Evolutionary conservation across 768 basidiomycete species (phyloP).

Genomic region (Kwoniella sp.): DNA sequence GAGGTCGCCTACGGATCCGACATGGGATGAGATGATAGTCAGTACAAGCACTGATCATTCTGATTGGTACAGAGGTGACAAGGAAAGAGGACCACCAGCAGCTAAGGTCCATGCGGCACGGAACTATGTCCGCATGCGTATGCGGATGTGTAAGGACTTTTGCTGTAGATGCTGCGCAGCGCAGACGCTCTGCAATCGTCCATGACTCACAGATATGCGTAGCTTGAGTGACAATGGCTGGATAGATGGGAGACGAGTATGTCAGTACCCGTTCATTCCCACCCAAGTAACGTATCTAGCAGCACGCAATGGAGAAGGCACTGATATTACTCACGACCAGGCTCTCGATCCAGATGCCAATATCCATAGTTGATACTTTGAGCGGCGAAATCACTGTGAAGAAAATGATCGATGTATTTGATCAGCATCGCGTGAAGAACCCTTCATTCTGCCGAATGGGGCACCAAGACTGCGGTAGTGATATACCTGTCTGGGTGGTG

Average conservation of each 20-base stretch:
- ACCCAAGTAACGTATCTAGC: too few species aligned
- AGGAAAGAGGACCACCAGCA: not conserved
- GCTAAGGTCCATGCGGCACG: not conserved
- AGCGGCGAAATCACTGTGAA: conserved; percentile 19
- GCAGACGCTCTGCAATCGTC: not conserved
- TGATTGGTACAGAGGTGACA: too few species aligned
- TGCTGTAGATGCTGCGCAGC: not conserved
- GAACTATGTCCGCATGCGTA: too few species aligned
- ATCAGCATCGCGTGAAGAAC: too few species aligned
- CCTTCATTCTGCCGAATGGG: too few species aligned
- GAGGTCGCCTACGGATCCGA: conserved; percentile 59
- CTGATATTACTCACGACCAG: conserved; percentile 33
- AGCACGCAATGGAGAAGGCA: too few species aligned
- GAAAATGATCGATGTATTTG: not conserved
- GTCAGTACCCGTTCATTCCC: too few species aligned
- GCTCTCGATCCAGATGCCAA: conserved; percentile 29
- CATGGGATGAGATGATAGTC: too few species aligned
- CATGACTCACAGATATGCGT: conserved; percentile 81
- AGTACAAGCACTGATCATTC: not conserved
- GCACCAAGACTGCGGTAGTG: too few species aligned
- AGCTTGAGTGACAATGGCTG: conserved; percentile 57
- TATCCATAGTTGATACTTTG: conserved; percentile 17
- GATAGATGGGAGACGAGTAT: too few species aligned
- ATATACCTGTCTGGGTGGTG: too few species aligned
- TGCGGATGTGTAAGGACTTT: too few species aligned